These are phyloP conservation scores for Tulasnella sp. DNA, from an alignment of 768 basidiomycete species.

Conservation along the genomic window DNA sequence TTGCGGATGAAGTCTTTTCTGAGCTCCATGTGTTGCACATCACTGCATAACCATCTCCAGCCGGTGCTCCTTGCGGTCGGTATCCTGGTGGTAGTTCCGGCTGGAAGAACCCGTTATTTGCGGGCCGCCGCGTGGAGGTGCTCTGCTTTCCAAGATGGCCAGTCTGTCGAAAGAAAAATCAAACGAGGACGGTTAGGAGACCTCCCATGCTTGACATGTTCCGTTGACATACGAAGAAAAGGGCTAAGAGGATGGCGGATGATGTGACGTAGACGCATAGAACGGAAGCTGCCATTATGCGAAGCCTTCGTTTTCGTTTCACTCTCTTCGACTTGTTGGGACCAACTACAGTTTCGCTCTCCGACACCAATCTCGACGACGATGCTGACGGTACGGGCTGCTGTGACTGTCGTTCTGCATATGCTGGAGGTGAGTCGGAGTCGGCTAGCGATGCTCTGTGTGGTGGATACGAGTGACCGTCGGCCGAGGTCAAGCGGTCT, in stretches of 20 bases:
- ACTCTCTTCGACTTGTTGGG: neutral
- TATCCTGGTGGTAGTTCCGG: neutral
- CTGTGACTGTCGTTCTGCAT: neutral
- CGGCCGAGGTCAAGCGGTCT: neutral
- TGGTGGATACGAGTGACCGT: neutral
- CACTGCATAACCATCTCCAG: neutral
- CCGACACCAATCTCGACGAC: neutral
- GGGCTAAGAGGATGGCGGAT: neutral
- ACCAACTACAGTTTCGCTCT: neutral
- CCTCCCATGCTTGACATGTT: neutral
- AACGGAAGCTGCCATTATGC: neutral
- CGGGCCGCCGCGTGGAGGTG: neutral
- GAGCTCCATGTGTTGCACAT: conserved; percentile 2
- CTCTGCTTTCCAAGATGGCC: neutral
- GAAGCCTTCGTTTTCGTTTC: neutral
- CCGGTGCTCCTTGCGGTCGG: conserved; percentile 2
- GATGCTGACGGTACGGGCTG: neutral
- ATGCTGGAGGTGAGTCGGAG: conserved; percentile 2
- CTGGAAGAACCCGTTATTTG: neutral
- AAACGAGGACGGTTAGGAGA: no score
- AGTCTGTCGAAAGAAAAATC: neutral
- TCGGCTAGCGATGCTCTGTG: neutral
- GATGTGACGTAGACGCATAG: conserved; percentile 1
- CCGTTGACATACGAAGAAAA: neutral
- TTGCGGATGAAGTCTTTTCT: neutral